A percentile compares a stretch with the other conserved stretches of the same genome.
Evolutionary conservation across 1,284 basidiomycete species (phyloP).

Genomic region (Fistulinella cinereoalba): DNA sequence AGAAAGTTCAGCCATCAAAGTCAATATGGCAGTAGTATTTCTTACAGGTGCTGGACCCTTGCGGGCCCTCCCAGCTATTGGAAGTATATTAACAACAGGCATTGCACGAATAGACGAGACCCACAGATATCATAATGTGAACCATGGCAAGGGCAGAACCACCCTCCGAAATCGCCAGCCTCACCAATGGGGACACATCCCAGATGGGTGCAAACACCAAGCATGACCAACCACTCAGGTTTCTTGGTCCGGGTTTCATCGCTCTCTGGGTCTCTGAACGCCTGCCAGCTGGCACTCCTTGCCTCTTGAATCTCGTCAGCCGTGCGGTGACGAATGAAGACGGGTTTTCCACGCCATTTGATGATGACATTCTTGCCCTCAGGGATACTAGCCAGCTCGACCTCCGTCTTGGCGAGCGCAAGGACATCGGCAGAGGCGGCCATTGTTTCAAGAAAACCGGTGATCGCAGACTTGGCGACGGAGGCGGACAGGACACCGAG

Average conservation of each 20-base stretch:
- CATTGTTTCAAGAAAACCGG: conserved; percentile 96
- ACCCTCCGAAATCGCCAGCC: conserved; percentile 97
- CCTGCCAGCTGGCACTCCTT: conserved; percentile 79
- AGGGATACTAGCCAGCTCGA: conserved; percentile 88
- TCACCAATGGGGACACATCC: conserved; percentile 99
- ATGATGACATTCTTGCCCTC: conserved; percentile 98
- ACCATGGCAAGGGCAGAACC: conserved; percentile 99
- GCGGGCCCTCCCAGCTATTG: conserved; percentile 83
- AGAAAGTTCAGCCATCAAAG: conserved; percentile 11
- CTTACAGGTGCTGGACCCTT: conserved; percentile 92
- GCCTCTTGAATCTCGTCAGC: conserved; percentile 93
- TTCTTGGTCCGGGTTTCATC: conserved; percentile 90
- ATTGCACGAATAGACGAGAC: conserved; percentile 24
- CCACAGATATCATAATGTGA: conserved; percentile 95
- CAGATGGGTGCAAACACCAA: conserved; percentile 97
- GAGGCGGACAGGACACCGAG: conserved; percentile 93
- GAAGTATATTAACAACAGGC: conserved; percentile 12
- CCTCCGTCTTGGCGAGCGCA: conserved; percentile 97
- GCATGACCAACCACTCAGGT: conserved; percentile 98
- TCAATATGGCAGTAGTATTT: conserved; percentile 13
- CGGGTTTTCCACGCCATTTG: conserved; percentile 99
- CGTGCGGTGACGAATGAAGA: conserved; percentile 98
- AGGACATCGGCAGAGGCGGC: conserved; percentile 97
- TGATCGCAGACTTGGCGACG: conserved; percentile 90
- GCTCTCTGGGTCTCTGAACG: conserved; percentile 88